Conservation (phyloP, 1,284 basidiomycete genomes). For the Hymenochaete sp. region DNA sequence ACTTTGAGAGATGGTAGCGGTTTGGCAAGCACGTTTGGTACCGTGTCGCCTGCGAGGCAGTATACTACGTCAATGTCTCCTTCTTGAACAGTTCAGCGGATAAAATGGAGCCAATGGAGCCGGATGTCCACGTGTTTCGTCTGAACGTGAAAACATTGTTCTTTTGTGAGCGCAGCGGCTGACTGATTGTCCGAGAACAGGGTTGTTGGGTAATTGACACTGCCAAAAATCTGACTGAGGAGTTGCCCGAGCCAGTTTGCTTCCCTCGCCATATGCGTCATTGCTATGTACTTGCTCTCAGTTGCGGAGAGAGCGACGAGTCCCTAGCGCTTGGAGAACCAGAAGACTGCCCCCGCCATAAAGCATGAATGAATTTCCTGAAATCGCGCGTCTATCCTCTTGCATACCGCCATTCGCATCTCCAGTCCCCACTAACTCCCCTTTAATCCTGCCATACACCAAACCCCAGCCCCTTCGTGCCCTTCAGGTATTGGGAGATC, state of each 20-base stretch:
- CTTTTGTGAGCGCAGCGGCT: constrained; percentile 22
- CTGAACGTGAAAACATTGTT: constrained; percentile 24
- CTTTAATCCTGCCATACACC: background rate
- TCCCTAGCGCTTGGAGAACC: constrained; percentile 18
- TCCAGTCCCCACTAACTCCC: constrained; percentile 8
- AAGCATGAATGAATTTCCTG: constrained; percentile 18
- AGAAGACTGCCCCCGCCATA: constrained; percentile 16
- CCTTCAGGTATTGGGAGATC: constrained; percentile 16
- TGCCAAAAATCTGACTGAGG: constrained; percentile 16
- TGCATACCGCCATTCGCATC: constrained; percentile 18
- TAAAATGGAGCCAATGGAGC: constrained; percentile 25
- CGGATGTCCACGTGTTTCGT: constrained; percentile 29
- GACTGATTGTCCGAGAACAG: constrained; percentile 25
- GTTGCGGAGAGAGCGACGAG: constrained; percentile 15
- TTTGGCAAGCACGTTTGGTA: constrained; percentile 20
- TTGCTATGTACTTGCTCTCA: constrained; percentile 18
- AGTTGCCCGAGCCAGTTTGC: constrained; percentile 21
- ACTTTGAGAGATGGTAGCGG: constrained; percentile 10
- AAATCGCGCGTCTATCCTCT: constrained; percentile 18
- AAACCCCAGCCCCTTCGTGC: constrained; percentile 6
- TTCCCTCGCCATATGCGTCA: constrained; percentile 21
- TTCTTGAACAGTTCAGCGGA: constrained; percentile 19
- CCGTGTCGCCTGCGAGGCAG: constrained; percentile 16
- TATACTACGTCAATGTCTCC: constrained; percentile 14
- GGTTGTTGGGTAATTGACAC: constrained; percentile 1